These are phyloP conservation scores for Teratosphaeriaceae sp. DNA, from an alignment of 2,329 filamentous ascomycete genomes.

Conservation along the genomic window DNA sequence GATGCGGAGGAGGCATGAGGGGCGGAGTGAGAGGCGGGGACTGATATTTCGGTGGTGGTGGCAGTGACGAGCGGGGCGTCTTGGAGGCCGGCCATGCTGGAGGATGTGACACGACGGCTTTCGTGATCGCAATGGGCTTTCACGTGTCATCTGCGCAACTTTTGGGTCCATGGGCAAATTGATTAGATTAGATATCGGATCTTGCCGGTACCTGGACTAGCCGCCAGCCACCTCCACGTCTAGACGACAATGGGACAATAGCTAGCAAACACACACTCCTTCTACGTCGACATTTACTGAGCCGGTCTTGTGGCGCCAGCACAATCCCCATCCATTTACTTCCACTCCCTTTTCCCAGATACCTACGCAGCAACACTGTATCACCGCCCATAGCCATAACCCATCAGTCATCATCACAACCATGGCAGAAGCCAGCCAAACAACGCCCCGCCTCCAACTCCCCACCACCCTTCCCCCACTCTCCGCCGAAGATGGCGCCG, in stretches of 20 bases:
- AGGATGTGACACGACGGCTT: too few relatives aligned
- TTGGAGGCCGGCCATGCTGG: conserved; percentile 11
- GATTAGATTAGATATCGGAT: background rate
- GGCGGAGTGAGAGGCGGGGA: conserved; percentile 7
- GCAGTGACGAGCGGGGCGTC: conserved; percentile 2
- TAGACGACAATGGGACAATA: too few relatives aligned
- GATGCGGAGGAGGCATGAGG: conserved; percentile 2
- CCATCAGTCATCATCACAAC: background rate
- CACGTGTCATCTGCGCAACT: too few relatives aligned
- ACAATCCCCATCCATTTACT: too few relatives aligned
- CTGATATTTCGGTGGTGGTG: conserved; percentile 4
- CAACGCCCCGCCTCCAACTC: conserved; percentile 4
- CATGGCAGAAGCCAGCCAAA: too few relatives aligned
- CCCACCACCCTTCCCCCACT: conserved; percentile 40
- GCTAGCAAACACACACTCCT: too few relatives aligned
- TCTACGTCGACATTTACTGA: too few relatives aligned
- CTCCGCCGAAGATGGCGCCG: conserved; percentile 52
- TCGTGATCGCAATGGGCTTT: too few relatives aligned
- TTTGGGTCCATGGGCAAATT: too few relatives aligned
- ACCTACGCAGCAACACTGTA: too few relatives aligned
- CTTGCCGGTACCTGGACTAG: background rate
- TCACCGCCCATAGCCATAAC: background rate
- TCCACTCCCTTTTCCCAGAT: too few relatives aligned
- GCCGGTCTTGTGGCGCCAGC: background rate
- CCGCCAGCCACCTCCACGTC: too few relatives aligned